Evolutionary conservation across 2,329 filamentous ascomycete genomes (phyloP).

Genomic region (Cercospora beticola): DNA sequence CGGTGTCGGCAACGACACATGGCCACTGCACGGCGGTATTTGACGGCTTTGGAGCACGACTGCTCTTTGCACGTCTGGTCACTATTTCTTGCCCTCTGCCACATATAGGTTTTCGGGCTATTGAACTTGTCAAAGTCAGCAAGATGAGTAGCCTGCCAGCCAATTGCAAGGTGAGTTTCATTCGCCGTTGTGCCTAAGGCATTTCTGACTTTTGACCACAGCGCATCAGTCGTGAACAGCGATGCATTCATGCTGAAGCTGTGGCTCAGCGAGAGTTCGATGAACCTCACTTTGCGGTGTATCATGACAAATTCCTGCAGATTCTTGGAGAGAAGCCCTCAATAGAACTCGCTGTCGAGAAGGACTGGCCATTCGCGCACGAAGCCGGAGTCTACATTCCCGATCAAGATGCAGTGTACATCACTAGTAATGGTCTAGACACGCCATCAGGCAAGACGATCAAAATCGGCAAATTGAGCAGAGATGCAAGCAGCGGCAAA

Average conservation of each 20-base stretch:
- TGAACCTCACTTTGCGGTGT: slow-evolving; percentile 31
- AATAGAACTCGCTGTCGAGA: slow-evolving; percentile 27
- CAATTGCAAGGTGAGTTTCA: slow-evolving; percentile 23
- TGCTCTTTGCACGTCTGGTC: background rate
- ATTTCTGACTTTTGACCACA: background rate
- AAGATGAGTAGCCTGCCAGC: slow-evolving; percentile 12
- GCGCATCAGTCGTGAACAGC: slow-evolving; percentile 21
- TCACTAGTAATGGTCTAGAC: slow-evolving; percentile 43
- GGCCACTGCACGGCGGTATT: background rate
- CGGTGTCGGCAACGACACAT: background rate
- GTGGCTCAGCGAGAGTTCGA: slow-evolving; percentile 16
- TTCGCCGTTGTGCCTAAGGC: background rate
- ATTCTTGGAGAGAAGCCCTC: slow-evolving; percentile 29
- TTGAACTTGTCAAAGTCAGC: background rate
- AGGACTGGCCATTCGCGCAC: slow-evolving; percentile 38
- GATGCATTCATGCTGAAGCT: slow-evolving; percentile 12
- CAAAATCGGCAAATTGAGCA: slow-evolving; percentile 31
- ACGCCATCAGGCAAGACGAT: slow-evolving; percentile 24
- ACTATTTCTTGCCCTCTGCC: slow-evolving; percentile 3
- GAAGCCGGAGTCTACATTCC: slow-evolving; percentile 42
- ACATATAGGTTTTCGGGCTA: background rate
- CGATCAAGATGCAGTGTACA: slow-evolving; percentile 42
- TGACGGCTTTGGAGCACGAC: slow-evolving; percentile 4
- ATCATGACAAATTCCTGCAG: slow-evolving; percentile 31
- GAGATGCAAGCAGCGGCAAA: slow-evolving; percentile 33